A percentile compares a stretch with the other conserved stretches of the same genome.
These are phyloP conservation scores for Kazachstania sp. DNA, from an alignment of 1,139 yeast species.

Conservation along the genomic window DNA sequence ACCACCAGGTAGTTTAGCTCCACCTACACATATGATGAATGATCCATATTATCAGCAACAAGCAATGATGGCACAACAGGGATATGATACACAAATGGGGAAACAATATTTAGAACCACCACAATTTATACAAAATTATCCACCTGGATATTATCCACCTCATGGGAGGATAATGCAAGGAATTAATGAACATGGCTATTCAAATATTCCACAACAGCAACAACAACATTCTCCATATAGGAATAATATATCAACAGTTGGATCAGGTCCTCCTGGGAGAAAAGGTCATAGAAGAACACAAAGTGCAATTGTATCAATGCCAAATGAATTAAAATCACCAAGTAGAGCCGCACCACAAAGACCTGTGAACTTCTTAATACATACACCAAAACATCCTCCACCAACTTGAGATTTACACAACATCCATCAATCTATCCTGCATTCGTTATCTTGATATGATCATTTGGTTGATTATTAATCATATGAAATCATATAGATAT, in stretches of 20 bases:
- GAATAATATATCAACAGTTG: not conserved
- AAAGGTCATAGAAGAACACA: slow-evolving; percentile 24
- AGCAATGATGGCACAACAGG: not conserved
- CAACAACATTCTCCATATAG: slow-evolving; percentile 4
- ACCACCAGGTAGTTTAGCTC: not conserved
- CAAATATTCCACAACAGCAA: not conserved
- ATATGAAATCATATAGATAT: not conserved
- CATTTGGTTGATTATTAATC: not conserved
- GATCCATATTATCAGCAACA: slow-evolving; percentile 3
- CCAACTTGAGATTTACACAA: slow-evolving; percentile 10
- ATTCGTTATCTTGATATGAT: not conserved
- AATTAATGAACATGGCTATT: not conserved
- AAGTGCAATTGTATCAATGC: slow-evolving; percentile 19
- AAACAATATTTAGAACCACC: slow-evolving; percentile 4
- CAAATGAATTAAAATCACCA: slow-evolving; percentile 14
- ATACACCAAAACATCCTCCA: slow-evolving; percentile 28
- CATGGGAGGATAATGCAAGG: not conserved
- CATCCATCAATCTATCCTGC: not conserved
- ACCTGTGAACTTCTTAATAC: slow-evolving; percentile 25
- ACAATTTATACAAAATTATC: slow-evolving; percentile 3
- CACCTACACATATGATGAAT: not conserved
- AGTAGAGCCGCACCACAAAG: slow-evolving; percentile 12
- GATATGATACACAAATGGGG: not conserved
- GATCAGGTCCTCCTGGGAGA: slow-evolving; percentile 1
- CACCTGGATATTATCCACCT: slow-evolving; percentile 1